Percentiles rank a stretch among this genome's conserved stretches.
Conservation (phyloP, 208 protist species). For the Acanthamoeba royreba region DNA sequence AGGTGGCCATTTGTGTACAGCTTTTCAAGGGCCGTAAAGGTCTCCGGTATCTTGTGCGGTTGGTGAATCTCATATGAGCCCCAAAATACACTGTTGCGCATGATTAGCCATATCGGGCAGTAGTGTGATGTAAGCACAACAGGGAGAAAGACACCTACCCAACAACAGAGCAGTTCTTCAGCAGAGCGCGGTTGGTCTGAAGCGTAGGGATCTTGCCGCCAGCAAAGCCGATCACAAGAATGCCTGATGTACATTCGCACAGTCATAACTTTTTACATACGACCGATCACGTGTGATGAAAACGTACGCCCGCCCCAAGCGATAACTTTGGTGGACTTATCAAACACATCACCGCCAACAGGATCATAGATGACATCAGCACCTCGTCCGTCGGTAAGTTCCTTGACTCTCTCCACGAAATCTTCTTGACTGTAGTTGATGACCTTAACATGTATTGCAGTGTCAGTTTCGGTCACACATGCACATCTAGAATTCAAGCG, state of each 20-base stretch:
- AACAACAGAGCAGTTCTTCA: conserved; percentile 39
- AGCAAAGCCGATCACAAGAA: conserved; percentile 34
- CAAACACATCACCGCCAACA: conserved; percentile 36
- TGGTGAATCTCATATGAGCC: not conserved
- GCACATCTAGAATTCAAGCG: too few species aligned
- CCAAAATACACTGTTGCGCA: not conserved
- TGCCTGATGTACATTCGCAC: not conserved
- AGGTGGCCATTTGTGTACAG: not conserved
- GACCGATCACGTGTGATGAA: not conserved
- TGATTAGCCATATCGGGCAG: too few species aligned
- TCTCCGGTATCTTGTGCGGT: not conserved
- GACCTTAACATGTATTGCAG: not conserved
- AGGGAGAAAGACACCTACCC: not conserved
- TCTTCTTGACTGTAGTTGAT: conserved; percentile 12
- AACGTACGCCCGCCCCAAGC: conserved; percentile 17
- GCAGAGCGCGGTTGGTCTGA: not conserved
- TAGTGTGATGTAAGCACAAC: not conserved
- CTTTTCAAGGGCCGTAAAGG: not conserved
- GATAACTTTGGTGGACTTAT: conserved; percentile 1
- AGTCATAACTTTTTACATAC: not conserved
- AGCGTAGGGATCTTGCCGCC: not conserved
- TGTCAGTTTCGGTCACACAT: too few species aligned
- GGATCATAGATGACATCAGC: conserved; percentile 55
- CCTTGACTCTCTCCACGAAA: conserved; percentile 45
- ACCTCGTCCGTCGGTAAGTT: conserved; percentile 43